These are phyloP conservation scores for Melampsora americana DNA, from an alignment of 1,284 basidiomycete species.

Conservation along the genomic window DNA sequence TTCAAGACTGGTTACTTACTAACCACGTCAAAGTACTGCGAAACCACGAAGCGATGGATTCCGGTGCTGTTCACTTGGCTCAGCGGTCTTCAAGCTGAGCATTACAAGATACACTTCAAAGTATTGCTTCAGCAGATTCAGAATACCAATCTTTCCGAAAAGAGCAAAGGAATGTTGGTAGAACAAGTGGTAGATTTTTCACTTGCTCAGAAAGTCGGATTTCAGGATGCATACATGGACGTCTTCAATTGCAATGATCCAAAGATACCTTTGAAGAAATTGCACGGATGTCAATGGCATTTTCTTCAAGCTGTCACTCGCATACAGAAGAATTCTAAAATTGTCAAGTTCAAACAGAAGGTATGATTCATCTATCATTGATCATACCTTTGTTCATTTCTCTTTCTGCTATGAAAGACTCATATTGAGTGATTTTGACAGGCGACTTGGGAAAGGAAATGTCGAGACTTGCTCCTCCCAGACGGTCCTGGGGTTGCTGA, in stretches of 20 bases:
- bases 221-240: conserved; percentile 1
- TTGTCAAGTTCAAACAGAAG: neutral
- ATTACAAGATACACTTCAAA: neutral
- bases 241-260: neutral
- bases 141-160: neutral
- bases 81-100: neutral
- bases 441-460: too few species aligned
- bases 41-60: neutral
- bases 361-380: neutral
- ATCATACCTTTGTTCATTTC: neutral
- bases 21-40: conserved; percentile 4
- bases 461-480: too few species aligned
- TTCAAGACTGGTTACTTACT: conserved; percentile 14
- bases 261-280: neutral
- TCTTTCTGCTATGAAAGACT: too few species aligned
- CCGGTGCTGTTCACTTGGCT: conserved; percentile 8
- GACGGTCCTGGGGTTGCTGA: too few species aligned
- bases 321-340: neutral
- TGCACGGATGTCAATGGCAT: conserved; percentile 14
- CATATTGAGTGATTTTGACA: neutral
- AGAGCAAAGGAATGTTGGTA: neutral
- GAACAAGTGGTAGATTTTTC: conserved; percentile 13
- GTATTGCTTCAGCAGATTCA: neutral
- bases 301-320: neutral
- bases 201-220: neutral